Percentiles rank a stretch among this genome's conserved stretches.
Conservation (phyloP, 495 filamentous ascomycete species). For the Aspergillus saccharolyticus region DNA sequence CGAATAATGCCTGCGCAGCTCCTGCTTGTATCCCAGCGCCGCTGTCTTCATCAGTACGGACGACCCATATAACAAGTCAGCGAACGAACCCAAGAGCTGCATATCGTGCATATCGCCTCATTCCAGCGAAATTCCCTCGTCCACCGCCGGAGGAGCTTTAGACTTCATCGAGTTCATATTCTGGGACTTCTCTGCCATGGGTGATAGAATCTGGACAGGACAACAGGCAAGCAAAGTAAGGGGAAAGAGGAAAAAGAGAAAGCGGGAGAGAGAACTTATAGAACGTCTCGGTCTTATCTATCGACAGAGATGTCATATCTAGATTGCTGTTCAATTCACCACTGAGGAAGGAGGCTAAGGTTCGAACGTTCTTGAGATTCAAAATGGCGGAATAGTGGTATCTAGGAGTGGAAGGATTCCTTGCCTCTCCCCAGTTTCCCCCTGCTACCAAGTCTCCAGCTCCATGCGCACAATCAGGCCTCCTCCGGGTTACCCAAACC, state of each 20-base stretch:
- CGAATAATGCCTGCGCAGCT: slow-evolving; percentile 62
- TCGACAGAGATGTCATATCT: background rate
- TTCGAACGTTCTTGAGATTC: background rate
- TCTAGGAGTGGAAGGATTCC: background rate
- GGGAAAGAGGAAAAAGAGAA: slow-evolving; percentile 1
- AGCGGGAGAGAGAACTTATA: background rate
- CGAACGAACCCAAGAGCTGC: slow-evolving; percentile 28
- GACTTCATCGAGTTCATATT: background rate
- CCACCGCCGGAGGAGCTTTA: slow-evolving; percentile 8
- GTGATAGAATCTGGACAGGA: background rate
- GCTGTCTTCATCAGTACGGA: slow-evolving; percentile 16
- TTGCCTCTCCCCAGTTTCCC: too few species aligned
- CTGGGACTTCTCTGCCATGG: slow-evolving; percentile 12
- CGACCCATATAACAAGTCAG: background rate
- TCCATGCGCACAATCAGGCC: background rate
- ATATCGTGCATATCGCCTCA: slow-evolving; percentile 30
- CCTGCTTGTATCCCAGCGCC: slow-evolving; percentile 62
- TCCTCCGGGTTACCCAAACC: slow-evolving; percentile 7
- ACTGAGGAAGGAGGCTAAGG: background rate
- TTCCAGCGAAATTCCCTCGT: slow-evolving; percentile 10
- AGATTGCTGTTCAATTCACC: background rate
- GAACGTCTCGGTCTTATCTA: too few species aligned
- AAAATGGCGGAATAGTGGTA: background rate
- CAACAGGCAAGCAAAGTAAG: background rate
- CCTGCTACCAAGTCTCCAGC: background rate